Conservation (phyloP, 441 rosid species). For the Erodium texanum region DNA sequence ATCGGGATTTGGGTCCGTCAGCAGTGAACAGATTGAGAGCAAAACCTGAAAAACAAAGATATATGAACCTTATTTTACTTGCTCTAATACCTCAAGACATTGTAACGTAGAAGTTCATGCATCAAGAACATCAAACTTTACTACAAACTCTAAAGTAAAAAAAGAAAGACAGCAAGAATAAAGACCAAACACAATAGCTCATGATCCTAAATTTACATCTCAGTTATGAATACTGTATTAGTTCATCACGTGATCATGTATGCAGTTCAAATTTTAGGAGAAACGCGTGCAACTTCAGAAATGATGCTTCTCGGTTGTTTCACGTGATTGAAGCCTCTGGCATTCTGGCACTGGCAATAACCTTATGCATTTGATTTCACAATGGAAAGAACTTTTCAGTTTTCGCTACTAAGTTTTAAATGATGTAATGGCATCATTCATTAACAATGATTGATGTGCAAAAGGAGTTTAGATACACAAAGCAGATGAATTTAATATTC, state of each 20-base stretch:
- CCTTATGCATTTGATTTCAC: background rate
- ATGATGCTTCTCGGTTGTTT: too few species aligned
- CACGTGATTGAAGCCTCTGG: too few species aligned
- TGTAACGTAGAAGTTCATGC: too few species aligned
- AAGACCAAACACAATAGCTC: background rate
- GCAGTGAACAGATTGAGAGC: slow-evolving; percentile 49
- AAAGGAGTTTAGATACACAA: too few species aligned
- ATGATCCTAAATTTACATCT: background rate
- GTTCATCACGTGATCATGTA: too few species aligned
- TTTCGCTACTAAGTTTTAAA: too few species aligned
- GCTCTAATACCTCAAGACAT: too few species aligned
- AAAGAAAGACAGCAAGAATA: background rate
- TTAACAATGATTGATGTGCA: too few species aligned
- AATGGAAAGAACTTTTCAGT: background rate
- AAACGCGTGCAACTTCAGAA: background rate
- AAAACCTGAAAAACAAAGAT: slow-evolving; percentile 25
- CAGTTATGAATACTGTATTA: background rate
- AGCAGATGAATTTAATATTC: background rate
- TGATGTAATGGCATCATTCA: too few species aligned
- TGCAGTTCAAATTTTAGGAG: background rate
- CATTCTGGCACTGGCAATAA: background rate
- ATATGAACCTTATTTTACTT: background rate
- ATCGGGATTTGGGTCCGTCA: slow-evolving; percentile 54
- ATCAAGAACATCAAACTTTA: too few species aligned
- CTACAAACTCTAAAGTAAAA: too few species aligned